A percentile compares a stretch with the other conserved stretches of the same genome.
phyloP scores from a whole-genome alignment of 768 basidiomycete species.

The Boletus sp. region DNA sequence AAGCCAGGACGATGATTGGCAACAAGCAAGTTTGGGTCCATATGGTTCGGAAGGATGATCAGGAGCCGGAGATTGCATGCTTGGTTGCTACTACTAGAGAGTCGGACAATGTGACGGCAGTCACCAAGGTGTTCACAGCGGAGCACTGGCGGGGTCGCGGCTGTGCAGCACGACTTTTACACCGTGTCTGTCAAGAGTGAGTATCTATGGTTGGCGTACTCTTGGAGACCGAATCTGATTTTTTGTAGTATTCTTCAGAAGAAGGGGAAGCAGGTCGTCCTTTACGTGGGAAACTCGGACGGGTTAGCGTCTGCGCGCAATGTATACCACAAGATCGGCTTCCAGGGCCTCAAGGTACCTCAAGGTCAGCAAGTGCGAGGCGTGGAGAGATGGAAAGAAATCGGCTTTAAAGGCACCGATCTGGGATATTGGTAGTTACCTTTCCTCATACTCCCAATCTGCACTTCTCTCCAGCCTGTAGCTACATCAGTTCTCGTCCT shows the following conservation, averaged over 20 bases:
- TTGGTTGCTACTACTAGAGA: slow-evolving; percentile 68
- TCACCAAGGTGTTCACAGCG: slow-evolving; percentile 73
- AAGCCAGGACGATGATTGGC: slow-evolving; percentile 50
- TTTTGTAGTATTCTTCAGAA: slow-evolving; percentile 29
- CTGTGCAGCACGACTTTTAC: slow-evolving; percentile 61
- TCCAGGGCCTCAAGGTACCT: slow-evolving; percentile 16
- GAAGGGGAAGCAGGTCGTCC: slow-evolving; percentile 38
- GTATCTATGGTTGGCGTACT: slow-evolving; percentile 11
- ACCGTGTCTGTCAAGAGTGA: slow-evolving; percentile 54
- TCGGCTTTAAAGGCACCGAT: slow-evolving; percentile 14
- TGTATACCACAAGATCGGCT: slow-evolving; percentile 20
- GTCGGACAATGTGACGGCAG: slow-evolving; percentile 52
- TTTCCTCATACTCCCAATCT: no score
- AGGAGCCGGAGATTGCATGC: slow-evolving; percentile 50
- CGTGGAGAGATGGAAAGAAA: slow-evolving; percentile 22
- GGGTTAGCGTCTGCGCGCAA: slow-evolving; percentile 18
- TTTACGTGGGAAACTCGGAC: slow-evolving; percentile 55
- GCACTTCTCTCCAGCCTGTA: not conserved
- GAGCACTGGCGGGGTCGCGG: slow-evolving; percentile 49
- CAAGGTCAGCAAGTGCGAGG: slow-evolving; percentile 5
- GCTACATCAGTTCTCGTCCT: not conserved
- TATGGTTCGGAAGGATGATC: slow-evolving; percentile 30
- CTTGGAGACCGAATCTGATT: slow-evolving; percentile 1
- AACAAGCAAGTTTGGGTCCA: slow-evolving; percentile 61
- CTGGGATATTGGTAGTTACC: slow-evolving; percentile 17